Conservation (phyloP, 1,284 basidiomycete genomes). For the Abortiporus biennis region DNA sequence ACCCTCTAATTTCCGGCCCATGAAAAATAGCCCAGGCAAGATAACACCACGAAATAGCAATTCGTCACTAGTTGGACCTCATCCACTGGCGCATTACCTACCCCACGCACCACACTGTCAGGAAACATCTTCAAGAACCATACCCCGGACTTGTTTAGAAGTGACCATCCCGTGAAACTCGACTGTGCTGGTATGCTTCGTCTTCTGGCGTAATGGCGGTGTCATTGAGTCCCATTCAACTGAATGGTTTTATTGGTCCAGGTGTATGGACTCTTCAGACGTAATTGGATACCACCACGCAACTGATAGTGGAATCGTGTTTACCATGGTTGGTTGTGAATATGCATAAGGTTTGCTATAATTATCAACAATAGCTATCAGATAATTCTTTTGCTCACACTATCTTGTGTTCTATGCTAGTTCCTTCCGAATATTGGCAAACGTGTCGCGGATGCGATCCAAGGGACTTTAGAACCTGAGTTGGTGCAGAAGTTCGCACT, state of each 20-base stretch:
- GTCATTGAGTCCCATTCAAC: neutral
- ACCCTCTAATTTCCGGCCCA: too few species aligned
- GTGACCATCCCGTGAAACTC: conserved; percentile 59
- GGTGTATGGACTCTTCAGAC: conserved; percentile 77
- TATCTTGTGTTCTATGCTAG: too few species aligned
- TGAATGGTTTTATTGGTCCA: too few species aligned
- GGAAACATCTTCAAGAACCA: conserved; percentile 44
- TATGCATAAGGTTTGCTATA: conserved; percentile 49
- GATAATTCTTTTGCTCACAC: too few species aligned
- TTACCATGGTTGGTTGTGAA: conserved; percentile 77
- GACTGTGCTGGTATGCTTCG: conserved; percentile 74
- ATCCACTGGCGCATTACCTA: conserved; percentile 41
- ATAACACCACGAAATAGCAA: conserved; percentile 64
- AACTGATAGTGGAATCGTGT: conserved; percentile 46
- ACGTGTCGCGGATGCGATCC: conserved; percentile 66
- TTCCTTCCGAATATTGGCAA: conserved; percentile 82
- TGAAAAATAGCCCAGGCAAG: conserved; percentile 63
- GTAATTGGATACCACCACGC: conserved; percentile 71
- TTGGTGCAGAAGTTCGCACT: conserved; percentile 52
- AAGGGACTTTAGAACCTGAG: conserved; percentile 50
- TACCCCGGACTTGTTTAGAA: conserved; percentile 72
- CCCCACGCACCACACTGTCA: conserved; percentile 58
- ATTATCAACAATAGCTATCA: too few species aligned
- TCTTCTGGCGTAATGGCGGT: neutral
- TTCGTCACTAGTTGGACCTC: conserved; percentile 52